Percentiles rank a stretch among this genome's conserved stretches.
phyloP scores from a whole-genome alignment of 495 filamentous ascomycete genomes.

The Tuber calosporum region DNA sequence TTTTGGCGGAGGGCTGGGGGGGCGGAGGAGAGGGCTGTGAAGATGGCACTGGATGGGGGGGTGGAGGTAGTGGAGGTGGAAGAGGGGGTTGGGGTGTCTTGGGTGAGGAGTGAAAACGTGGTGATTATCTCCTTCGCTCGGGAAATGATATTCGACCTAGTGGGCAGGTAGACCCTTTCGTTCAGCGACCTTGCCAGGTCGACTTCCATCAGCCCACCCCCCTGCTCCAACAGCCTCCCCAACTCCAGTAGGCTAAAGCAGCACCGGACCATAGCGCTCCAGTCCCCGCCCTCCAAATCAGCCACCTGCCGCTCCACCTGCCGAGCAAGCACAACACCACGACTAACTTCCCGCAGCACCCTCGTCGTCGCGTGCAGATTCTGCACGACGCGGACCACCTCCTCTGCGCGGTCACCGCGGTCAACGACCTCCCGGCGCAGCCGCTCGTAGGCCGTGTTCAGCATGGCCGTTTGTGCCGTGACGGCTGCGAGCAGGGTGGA shows the following conservation, averaged over 20 bases:
- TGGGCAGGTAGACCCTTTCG: constrained; percentile 58
- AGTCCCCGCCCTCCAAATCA: constrained; percentile 61
- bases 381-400: constrained; percentile 63
- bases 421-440: constrained; percentile 74
- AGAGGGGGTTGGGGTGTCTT: constrained; percentile 24
- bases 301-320: constrained; percentile 78
- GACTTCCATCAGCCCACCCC: constrained; percentile 47
- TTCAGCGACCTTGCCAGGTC: constrained; percentile 63
- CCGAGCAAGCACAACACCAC: constrained; percentile 69
- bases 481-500: constrained; percentile 62
- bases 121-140: constrained; percentile 72
- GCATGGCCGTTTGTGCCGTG: constrained; percentile 63
- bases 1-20: constrained; percentile 40
- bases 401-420: constrained; percentile 71
- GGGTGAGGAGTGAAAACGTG: constrained; percentile 66
- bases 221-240: constrained; percentile 57
- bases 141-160: constrained; percentile 59
- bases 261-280: constrained; percentile 68
- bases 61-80: background rate
- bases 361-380: constrained; percentile 71
- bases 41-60: background rate
- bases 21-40: background rate
- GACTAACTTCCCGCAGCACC: constrained; percentile 64
- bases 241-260: constrained; percentile 67
- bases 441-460: constrained; percentile 76